Base-by-base conservation (phyloP, 805 yeast species). In the Yamadazyma tumulicola region DNA sequence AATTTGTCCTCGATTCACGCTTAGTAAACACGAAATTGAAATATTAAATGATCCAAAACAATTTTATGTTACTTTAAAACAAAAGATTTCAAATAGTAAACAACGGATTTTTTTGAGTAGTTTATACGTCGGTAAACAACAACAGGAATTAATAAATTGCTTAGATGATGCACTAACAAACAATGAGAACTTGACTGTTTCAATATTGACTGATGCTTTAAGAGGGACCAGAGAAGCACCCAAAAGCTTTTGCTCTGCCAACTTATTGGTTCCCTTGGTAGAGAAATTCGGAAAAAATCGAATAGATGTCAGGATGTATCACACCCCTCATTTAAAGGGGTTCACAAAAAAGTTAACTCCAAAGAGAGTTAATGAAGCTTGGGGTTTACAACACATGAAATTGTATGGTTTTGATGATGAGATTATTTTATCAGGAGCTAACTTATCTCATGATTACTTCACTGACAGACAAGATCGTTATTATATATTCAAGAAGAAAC, bases 351-450 rank as follows among this genome's bases (percentile, higher is more conserved):
- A 61, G 6, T 29, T 84, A 28, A 69, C 87, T 3, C 98, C 98
- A 0, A 81, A 74, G 39, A 72, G 98, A 43, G 69, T 91, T 43
- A 88, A 89, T 57, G 98, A 93, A 61, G 89, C 94, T 3, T 75
- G 73, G 62, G 98, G 98, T 0, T 70, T 93, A 33, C 98, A 93
- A 57, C 98, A 93, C 54, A 93, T 93, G 97, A 93, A 93, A 56
- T 72, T 93, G 19, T 93, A 93, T 56, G 98, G 98, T 1, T 79
- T 89, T 50, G 98, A 93, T 56, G 78, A 87, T 49, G 96, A 89
- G 52, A 77, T 93, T 26, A 74, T 93, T 13, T 68, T 93, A 20
- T 75, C 85, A 12, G 98, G 97, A 5, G 98, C 98, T 2, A 93
- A 93, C 52, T 67, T 93, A 31, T 86, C 96, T 0, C 67, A 75